Evolutionary conservation across 176 grass and related monocot genomes (phyloP), one percentile per base, ranked within the genome.

Genomic region (Luzula sylvatica): DNA sequence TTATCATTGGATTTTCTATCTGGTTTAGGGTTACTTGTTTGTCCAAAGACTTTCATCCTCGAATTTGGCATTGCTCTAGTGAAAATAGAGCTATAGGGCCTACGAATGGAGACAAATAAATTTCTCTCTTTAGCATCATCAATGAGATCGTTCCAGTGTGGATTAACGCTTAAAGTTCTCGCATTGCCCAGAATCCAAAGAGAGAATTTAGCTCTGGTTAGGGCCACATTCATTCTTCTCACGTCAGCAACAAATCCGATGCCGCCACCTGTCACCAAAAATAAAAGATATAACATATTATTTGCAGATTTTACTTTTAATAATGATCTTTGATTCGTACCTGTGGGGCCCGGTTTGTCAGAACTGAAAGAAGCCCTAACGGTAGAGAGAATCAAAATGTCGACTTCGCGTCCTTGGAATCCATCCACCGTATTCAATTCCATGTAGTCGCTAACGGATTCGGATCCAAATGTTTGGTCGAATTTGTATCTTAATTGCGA

Each of bases 171-270:
- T 65, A 96, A 63, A 42, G 84, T 96, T 65, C 67, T 86, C 11
- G 90, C 81, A 71, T 96, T 96, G 32, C 90, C 84, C 62, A 96
- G 60, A 65, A 96, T 77, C 90, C 84, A 96, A 46, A 89, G 66
- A 70, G 90, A 96, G 39, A 79, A 73, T 40, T 77, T 89, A 19
- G 90, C 90, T 6, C 90, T 76, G 67, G 90, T 96, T 75, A 96
- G 48, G 38, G 90, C 90, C 66, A 96, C 90, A 70, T 96, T 96
- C 90, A 96, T 96, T 29, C 90, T 77, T 53, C 90, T 96, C 24
- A 89, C 84, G 71, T 96, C 90, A 54, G 90, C 90, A 71, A 96
- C 84, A 67, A 96, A 96, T 25, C 90, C 90, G 76, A 96, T 96
- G 63, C 80, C 64, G 46, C 57, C 32, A 54, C 30, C 30, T 35